phyloP scores from a whole-genome alignment of 352 stramenopile species.

The Globisporangium emineosum region DNA sequence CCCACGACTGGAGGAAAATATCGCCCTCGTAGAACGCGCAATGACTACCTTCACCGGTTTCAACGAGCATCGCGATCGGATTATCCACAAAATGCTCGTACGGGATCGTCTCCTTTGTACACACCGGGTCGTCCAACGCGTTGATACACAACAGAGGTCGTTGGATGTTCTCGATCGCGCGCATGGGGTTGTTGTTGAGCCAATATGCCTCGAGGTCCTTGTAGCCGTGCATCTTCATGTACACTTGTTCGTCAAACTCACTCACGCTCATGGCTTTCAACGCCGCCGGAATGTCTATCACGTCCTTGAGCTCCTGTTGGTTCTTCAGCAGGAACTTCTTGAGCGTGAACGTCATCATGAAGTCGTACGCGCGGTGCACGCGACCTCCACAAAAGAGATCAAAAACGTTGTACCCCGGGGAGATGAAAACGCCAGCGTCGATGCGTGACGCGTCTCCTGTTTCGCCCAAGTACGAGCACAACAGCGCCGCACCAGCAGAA shows the following conservation, averaged over 20 bases:
- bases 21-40: constrained; percentile 76
- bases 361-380: constrained; percentile 74
- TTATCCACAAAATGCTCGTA: constrained; percentile 53
- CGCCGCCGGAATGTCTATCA: constrained; percentile 47
- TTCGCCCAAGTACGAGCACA: constrained; percentile 76
- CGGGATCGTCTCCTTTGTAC: constrained; percentile 68
- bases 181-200: constrained; percentile 76
- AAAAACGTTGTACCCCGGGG: constrained; percentile 70
- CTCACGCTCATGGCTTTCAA: constrained; percentile 50
- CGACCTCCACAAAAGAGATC: constrained; percentile 67
- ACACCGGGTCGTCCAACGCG: constrained; percentile 74
- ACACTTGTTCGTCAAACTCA: constrained; percentile 77
- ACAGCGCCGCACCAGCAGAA: constrained; percentile 63
- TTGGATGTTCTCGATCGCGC: constrained; percentile 43
- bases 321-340: constrained; percentile 66
- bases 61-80: constrained; percentile 48
- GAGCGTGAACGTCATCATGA: constrained; percentile 73
- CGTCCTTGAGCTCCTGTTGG: constrained; percentile 30
- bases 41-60: constrained; percentile 60
- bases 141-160: constrained; percentile 73
- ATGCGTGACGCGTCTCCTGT: constrained; percentile 47
- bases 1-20: constrained; percentile 63
- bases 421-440: constrained; percentile 61
- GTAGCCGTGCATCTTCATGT: constrained; percentile 81
- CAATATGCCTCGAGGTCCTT: constrained; percentile 62